Base-by-base conservation (phyloP, 192 early-diverging fungal species). In the Lobosporangium transversale region DNA sequence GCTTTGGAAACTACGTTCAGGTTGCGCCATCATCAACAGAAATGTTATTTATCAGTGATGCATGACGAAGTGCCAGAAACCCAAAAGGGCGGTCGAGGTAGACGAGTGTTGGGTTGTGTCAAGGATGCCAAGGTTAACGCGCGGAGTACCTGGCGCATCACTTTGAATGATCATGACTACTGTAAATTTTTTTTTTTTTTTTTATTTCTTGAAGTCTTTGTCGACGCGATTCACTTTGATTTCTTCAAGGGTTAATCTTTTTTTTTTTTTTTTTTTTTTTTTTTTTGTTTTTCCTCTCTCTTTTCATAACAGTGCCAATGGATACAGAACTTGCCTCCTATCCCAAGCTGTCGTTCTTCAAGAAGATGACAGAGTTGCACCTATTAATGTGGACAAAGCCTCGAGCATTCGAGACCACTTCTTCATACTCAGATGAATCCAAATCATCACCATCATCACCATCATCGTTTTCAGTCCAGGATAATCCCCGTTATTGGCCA, bases 11-110 rank as follows among this genome's bases (percentile, higher is more conserved):
- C 80, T 12, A 74, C 84, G 42, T 87, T 98, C 68, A 81, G 87
- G 17, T 69, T 98, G 47, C 80, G 92, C 20, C 95, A 91, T 64
- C 64, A 74, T 53, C 58, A 79, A 23, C 83, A 87, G 63, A 80
- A 84, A 20, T 94, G 94, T 36, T 89, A 89, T 21, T 74, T 98
- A 52, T 85, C 87, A 66, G 83, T 74, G 81, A 82, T 36, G 57
- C 83, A 71, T 7, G 45, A 51, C 18, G n/a, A 23, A 3, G 26
- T 74, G 24, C 58, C 67, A 29, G 83, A 95, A n/a, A 21, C 3
- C 12, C 29, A 58, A 0, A 90, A 93, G 32, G 96, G 95, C 92
- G 96, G 87, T 18, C 26, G 37, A 10, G 70, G 70, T 0, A 47
- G 70, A 11, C 42, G 33, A 3, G 70, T 60, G 49, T 26, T 74